Conservation (phyloP, 2,329 filamentous ascomycete genomes). For the Fusarium sp. region DNA sequence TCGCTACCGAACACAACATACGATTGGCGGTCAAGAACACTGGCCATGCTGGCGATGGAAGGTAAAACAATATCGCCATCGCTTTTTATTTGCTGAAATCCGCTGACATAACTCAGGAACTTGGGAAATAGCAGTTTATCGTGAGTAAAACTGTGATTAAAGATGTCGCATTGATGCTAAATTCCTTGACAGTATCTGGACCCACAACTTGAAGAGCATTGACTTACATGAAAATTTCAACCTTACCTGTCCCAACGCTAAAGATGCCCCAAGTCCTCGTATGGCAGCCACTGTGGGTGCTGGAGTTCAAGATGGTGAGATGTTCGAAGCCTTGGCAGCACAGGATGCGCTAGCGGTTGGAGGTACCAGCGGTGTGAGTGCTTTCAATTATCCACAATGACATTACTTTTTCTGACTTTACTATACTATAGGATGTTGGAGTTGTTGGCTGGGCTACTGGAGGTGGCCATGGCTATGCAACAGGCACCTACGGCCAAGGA, state of each 20-base stretch:
- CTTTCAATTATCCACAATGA: no score
- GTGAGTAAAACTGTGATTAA: not conserved
- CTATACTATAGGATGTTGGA: not conserved
- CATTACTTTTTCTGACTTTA: fast-evolving
- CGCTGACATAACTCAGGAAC: not conserved
- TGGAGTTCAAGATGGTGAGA: not conserved
- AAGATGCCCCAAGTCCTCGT: not conserved
- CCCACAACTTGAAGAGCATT: not conserved
- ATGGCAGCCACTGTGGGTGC: not conserved
- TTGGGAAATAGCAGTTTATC: not conserved
- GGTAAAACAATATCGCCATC: not conserved
- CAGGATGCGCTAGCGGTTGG: not conserved
- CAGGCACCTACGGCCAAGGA: not conserved
- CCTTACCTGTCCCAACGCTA: not conserved
- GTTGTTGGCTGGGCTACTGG: not conserved
- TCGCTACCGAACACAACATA: not conserved
- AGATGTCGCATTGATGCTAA: not conserved
- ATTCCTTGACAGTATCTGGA: not conserved
- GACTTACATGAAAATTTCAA: not conserved
- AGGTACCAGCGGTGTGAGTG: not conserved
- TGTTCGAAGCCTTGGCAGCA: not conserved
- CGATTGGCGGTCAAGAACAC: not conserved
- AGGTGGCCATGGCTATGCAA: not conserved
- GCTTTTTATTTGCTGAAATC: fast-evolving
- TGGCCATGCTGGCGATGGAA: not conserved